Percentiles rank a stretch among this genome's conserved stretches.
These are phyloP conservation scores for Eimeria acervulina DNA, from an alignment of 169 alveolate genomes.

Conservation along the genomic window DNA sequence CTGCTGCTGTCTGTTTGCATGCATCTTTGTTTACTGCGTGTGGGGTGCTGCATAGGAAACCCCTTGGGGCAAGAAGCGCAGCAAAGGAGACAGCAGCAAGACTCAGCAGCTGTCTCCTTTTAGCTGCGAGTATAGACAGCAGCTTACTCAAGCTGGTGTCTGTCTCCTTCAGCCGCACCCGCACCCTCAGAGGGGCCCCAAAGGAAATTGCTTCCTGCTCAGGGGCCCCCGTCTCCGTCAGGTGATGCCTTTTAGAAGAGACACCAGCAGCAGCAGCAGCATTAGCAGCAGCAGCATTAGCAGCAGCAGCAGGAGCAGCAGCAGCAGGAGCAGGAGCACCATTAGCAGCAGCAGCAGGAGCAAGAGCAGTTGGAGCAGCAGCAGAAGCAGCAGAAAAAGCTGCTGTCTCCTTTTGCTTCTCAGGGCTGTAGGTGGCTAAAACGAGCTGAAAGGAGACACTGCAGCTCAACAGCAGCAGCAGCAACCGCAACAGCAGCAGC, in stretches of 20 bases:
- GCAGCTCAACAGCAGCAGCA: neutral
- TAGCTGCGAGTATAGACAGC: neutral
- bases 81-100: neutral
- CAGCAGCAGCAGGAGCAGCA: conserved; percentile 18
- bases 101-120: neutral
- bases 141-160: neutral
- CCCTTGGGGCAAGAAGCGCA: neutral
- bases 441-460: neutral
- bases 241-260: too few relatives aligned
- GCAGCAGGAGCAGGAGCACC: neutral
- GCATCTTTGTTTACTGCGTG: too few relatives aligned
- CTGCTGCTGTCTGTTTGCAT: too few relatives aligned
- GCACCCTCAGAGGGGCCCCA: conserved; percentile 51
- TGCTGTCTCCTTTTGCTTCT: too few relatives aligned
- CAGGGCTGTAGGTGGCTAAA: conserved; percentile 28
- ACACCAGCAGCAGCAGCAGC: too few relatives aligned
- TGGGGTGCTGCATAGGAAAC: neutral
- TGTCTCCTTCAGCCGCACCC: conserved; percentile 58
- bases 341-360: neutral
- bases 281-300: too few relatives aligned
- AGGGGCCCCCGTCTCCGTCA: too few relatives aligned
- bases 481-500: conserved; percentile 13
- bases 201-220: conserved; percentile 58
- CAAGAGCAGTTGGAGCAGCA: too few relatives aligned
- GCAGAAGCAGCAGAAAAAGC: neutral